Base-by-base conservation (phyloP, 352 stramenopile species). In the Phytopythium helicoides region DNA sequence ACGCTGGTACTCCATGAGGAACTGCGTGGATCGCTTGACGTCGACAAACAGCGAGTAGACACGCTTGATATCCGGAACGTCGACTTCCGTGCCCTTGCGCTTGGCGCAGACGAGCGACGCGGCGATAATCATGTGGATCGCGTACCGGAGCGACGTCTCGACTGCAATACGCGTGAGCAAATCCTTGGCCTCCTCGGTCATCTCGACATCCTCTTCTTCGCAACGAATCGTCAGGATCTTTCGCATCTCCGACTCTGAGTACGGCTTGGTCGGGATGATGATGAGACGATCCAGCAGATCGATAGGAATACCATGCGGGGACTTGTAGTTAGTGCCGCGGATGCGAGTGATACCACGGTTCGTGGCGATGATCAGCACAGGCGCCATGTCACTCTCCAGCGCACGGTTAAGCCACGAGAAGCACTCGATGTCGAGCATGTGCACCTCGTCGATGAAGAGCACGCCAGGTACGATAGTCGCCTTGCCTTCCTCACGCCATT, bases 391-490 rank as follows among this genome's bases (percentile, higher is more conserved):
- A 33, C 86, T 98, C 73, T 99, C 97, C 16, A 99, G 75, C 0
- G 96, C 96, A 34, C 97, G 81, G 76, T 99, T 99, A 38, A 99
- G 88, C 89, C 97, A 99, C 47, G 96, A 99, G 69, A 99, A 99
- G 71, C 97, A 99, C 75, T 99, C 97, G 59, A 99, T 99, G 73
- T 99, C 97, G 21, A 99, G 81, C 97, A 99, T 99, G 77, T 99
- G 97, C 39, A 97, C 89, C 71, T 99, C 97, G 65, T 99, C 97
- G 63, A 99, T 99, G 71, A 99, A 99, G 9, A 99, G 72, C 38
- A 99, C 97, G 6, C 97, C 97, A 0, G 97, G 97, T 16, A 99
- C 95, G 52, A 99, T 98, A 16, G 95, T 99, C 16, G 97, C 97
- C 63, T 98, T 98, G 57, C 94, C 94, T 64, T 98, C 90, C 57